Evolutionary conservation across 2,329 filamentous ascomycete species (phyloP).

Genomic region (Chalaropsis thielavioides): DNA sequence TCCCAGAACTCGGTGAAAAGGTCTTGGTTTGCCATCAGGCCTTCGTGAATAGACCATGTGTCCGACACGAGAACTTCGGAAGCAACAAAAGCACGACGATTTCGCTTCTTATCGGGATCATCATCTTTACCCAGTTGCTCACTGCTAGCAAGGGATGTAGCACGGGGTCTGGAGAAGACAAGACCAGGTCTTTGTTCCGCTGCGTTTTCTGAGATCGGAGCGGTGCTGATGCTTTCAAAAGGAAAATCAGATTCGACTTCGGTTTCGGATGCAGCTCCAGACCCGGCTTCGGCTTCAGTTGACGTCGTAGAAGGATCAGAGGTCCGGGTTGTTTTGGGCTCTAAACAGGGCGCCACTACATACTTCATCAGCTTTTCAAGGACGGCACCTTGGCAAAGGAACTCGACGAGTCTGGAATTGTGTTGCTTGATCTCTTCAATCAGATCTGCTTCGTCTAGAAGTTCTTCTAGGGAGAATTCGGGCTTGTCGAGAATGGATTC

Average conservation of each 20-base stretch:
- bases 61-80: conserved; percentile 91
- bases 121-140: conserved; percentile 43
- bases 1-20: conserved; percentile 78
- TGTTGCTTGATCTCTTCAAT: conserved; percentile 97
- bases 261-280: neutral
- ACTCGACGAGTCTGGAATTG: conserved; percentile 95
- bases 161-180: conserved; percentile 38
- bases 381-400: conserved; percentile 73
- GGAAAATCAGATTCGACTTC: conserved; percentile 23
- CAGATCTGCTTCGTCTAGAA: conserved; percentile 88
- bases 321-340: conserved; percentile 38
- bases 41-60: conserved; percentile 92
- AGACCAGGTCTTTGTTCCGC: conserved; percentile 20
- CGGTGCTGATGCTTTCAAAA: neutral
- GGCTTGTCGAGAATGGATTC: conserved; percentile 95
- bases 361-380: conserved; percentile 79
- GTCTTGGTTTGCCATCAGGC: conserved; percentile 69
- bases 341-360: conserved; percentile 66
- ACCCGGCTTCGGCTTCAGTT: neutral
- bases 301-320: conserved; percentile 25
- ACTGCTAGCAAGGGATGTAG: conserved; percentile 38
- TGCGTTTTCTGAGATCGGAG: conserved; percentile 17
- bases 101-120: conserved; percentile 76
- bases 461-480: conserved; percentile 86
- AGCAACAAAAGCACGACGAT: conserved; percentile 85